Evolutionary conservation across 1,284 basidiomycete species (phyloP).

Genomic region (Phylloporus sp.): DNA sequence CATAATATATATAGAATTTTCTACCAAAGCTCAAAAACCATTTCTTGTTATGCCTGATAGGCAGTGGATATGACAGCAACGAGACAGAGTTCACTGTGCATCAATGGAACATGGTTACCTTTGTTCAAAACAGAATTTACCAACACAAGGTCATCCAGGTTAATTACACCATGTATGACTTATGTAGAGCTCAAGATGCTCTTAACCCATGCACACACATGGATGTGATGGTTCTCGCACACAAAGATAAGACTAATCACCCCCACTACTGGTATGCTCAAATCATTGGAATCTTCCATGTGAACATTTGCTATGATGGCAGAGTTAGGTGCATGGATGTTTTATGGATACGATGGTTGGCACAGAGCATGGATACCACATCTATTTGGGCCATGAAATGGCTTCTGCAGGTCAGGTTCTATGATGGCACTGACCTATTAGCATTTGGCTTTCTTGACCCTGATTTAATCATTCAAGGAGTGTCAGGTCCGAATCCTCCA

Average conservation of each 20-base stretch:
- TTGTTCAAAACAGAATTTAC: slow-evolving; percentile 24
- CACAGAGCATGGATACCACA: neutral
- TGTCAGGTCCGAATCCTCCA: too few species aligned
- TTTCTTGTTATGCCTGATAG: slow-evolving; percentile 29
- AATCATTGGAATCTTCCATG: slow-evolving; percentile 18
- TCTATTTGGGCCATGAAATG: slow-evolving; percentile 11
- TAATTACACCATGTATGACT: slow-evolving; percentile 22
- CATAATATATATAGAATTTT: slow-evolving; percentile 22
- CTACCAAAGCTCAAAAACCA: slow-evolving; percentile 37
- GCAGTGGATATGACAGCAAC: slow-evolving; percentile 31
- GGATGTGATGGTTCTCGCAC: slow-evolving; percentile 19
- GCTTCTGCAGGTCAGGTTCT: slow-evolving; percentile 27
- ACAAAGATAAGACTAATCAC: slow-evolving; percentile 16
- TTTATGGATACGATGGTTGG: slow-evolving; percentile 27
- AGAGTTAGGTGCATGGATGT: slow-evolving; percentile 2
- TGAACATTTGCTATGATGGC: neutral
- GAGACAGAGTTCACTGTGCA: slow-evolving; percentile 28
- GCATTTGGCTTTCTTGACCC: slow-evolving; percentile 41
- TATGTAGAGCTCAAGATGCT: neutral
- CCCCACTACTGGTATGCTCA: slow-evolving; percentile 42
- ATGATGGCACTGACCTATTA: slow-evolving; percentile 10
- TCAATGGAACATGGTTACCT: slow-evolving; percentile 24
- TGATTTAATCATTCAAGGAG: slow-evolving; percentile 25
- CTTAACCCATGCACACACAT: slow-evolving; percentile 2
- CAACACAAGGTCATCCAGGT: slow-evolving; percentile 21